A percentile compares a stretch with the other conserved stretches of the same genome.
phyloP scores from a whole-genome alignment of 371 early-diverging fungal species.

The Blakeslea trispora region DNA sequence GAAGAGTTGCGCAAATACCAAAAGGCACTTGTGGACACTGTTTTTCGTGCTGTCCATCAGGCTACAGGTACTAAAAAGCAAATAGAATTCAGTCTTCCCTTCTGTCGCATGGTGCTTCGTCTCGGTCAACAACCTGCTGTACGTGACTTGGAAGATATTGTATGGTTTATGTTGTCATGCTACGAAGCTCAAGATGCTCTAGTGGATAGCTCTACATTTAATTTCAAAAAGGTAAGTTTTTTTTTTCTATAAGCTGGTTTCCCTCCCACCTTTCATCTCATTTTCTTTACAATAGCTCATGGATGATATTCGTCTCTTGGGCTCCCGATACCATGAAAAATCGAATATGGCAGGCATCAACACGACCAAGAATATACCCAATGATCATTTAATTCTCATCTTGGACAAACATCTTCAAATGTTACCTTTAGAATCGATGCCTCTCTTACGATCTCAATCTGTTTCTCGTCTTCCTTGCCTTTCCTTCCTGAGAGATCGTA shows the following conservation, averaged over 20 bases:
- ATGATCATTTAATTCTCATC: constrained; percentile 75
- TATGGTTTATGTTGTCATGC: constrained; percentile 69
- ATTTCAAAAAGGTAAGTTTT: constrained; percentile 52
- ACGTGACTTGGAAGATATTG: constrained; percentile 66
- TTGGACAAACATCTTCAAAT: constrained; percentile 79
- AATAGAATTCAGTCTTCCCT: constrained; percentile 49
- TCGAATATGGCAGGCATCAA: constrained; percentile 17
- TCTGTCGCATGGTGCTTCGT: constrained; percentile 62
- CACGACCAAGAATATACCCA: constrained; percentile 20
- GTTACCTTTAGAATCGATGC: constrained; percentile 88
- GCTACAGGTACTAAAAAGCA: constrained; percentile 5
- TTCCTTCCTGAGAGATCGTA: constrained; percentile 70
- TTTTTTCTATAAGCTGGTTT: not conserved
- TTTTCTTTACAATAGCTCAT: constrained; percentile 17
- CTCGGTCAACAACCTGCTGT: constrained; percentile 53
- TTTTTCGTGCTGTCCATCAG: constrained; percentile 8
- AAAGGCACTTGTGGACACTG: constrained; percentile 14
- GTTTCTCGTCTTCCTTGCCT: constrained; percentile 84
- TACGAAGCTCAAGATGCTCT: constrained; percentile 51
- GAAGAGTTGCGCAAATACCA: constrained; percentile 29
- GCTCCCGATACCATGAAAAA: constrained; percentile 30
- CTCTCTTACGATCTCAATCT: constrained; percentile 65
- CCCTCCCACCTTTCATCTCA: not conserved
- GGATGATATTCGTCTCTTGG: constrained; percentile 16
- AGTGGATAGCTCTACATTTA: constrained; percentile 53